Percentiles rank a stretch among this genome's conserved stretches.
Evolutionary conservation across 495 filamentous ascomycete species (phyloP).

Genomic region (Penicillium turbatum): DNA sequence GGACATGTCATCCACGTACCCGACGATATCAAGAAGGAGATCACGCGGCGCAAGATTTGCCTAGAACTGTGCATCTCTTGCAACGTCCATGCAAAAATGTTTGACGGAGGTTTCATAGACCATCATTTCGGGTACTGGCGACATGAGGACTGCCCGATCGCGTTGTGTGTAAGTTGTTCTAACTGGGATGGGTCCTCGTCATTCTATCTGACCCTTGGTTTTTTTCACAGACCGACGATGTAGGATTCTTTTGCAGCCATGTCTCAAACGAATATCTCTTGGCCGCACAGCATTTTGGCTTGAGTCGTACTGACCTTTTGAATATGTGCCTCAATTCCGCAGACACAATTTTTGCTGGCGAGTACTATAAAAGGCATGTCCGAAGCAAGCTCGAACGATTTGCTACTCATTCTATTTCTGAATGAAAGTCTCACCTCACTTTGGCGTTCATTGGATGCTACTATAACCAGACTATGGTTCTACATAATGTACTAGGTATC

Average conservation of each 20-base stretch:
- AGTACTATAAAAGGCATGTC: constrained; percentile 57
- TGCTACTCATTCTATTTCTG: not conserved
- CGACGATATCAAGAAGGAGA: constrained; percentile 50
- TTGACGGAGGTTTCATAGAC: constrained; percentile 58
- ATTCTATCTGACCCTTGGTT: constrained; percentile 1
- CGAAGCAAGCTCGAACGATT: not conserved
- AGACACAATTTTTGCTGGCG: constrained; percentile 61
- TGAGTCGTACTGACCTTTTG: constrained; percentile 52
- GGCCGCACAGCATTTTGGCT: constrained; percentile 64
- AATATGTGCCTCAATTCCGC: constrained; percentile 53
- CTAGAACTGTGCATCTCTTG: constrained; percentile 78
- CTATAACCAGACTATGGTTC: too few species aligned
- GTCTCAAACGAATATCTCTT: constrained; percentile 78
- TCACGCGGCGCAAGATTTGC: constrained; percentile 51
- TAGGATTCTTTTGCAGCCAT: constrained; percentile 74
- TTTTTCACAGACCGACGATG: constrained; percentile 71
- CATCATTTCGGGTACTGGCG: constrained; percentile 75
- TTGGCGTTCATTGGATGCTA: too few species aligned
- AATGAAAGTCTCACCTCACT: not conserved
- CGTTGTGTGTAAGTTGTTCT: constrained; percentile 52
- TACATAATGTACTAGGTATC: too few species aligned
- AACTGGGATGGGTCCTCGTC: constrained; percentile 1
- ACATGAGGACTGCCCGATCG: constrained; percentile 47
- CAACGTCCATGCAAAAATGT: constrained; percentile 75
- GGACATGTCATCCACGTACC: constrained; percentile 78